Evolutionary conservation across 208 protist species (phyloP).

Genomic region (Wallacemonas sp.): DNA sequence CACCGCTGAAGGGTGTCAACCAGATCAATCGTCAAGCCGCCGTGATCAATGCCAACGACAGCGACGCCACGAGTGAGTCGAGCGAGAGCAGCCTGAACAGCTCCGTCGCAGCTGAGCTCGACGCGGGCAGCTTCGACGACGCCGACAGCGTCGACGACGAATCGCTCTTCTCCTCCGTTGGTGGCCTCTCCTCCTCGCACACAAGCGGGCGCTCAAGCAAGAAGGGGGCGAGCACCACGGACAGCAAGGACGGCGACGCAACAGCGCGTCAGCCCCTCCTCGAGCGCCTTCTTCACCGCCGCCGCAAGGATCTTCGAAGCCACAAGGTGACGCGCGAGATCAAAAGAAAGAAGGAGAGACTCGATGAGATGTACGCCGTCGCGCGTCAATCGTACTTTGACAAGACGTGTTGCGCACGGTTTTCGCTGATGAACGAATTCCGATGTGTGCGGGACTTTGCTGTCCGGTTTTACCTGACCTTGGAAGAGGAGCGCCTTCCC

Average conservation of each 20-base stretch:
- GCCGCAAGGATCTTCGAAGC: conserved; percentile 11
- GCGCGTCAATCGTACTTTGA: conserved; percentile 38
- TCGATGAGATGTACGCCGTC: neutral
- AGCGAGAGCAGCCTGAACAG: conserved; percentile 17
- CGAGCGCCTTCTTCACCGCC: neutral
- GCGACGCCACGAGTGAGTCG: neutral
- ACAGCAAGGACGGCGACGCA: neutral
- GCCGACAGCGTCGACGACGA: neutral
- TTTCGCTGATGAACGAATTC: conserved; percentile 30
- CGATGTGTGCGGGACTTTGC: conserved; percentile 11
- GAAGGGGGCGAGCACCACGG: neutral
- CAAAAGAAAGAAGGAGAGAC: neutral
- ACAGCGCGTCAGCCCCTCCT: neutral
- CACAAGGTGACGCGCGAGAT: neutral
- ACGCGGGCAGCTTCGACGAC: neutral
- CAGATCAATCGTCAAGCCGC: neutral
- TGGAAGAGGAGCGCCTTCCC: conserved; percentile 67
- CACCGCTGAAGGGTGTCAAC: too few species aligned
- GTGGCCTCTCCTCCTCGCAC: neutral
- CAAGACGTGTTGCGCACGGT: conserved; percentile 10
- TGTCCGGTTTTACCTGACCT: conserved; percentile 12
- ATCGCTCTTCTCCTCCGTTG: neutral
- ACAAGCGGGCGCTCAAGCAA: neutral
- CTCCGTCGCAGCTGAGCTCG: neutral
- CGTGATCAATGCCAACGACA: neutral